Evolutionary conservation across 805 yeast genomes (phyloP).

Genomic region (Zygosaccharomyces kombuchaensis): DNA sequence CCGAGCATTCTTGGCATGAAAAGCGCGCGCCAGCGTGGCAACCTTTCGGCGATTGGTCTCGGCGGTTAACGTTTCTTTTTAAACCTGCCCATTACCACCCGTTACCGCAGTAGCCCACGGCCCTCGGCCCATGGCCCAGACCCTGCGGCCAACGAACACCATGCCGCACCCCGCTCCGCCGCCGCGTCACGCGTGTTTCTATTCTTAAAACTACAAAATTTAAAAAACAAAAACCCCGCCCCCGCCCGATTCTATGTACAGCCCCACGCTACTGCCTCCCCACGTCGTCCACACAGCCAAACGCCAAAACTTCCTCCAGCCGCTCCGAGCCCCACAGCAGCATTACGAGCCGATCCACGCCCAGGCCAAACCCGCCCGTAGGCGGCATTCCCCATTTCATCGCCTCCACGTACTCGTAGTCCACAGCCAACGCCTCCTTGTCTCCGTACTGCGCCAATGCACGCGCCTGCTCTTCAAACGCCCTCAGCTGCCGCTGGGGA

Average conservation of each 20-base stretch:
- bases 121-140: too few species aligned
- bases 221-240: too few species aligned
- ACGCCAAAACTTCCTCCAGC: slow-evolving; percentile 70
- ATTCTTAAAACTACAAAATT: too few species aligned
- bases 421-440: slow-evolving; percentile 60
- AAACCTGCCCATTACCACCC: too few species aligned
- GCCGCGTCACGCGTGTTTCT: too few species aligned
- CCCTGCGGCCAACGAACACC: too few species aligned
- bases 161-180: too few species aligned
- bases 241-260: not conserved
- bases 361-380: slow-evolving; percentile 97
- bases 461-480: slow-evolving; percentile 57
- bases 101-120: too few species aligned
- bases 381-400: slow-evolving; percentile 97
- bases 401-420: slow-evolving; percentile 60
- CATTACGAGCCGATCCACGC: slow-evolving; percentile 87
- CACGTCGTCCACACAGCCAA: slow-evolving; percentile 72
- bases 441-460: slow-evolving; percentile 49
- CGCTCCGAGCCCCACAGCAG: slow-evolving; percentile 57
- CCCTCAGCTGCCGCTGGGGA: slow-evolving; percentile 63
- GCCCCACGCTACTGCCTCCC: slow-evolving; percentile 45
- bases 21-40: too few species aligned
- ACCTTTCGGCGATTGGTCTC: too few species aligned
- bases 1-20: too few species aligned
- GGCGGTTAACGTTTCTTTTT: too few species aligned